A percentile compares a stretch with the other conserved stretches of the same genome.
Conservation (phyloP, 768 basidiomycete genomes). For the Cystofilobasidium bisporidii region DNA sequence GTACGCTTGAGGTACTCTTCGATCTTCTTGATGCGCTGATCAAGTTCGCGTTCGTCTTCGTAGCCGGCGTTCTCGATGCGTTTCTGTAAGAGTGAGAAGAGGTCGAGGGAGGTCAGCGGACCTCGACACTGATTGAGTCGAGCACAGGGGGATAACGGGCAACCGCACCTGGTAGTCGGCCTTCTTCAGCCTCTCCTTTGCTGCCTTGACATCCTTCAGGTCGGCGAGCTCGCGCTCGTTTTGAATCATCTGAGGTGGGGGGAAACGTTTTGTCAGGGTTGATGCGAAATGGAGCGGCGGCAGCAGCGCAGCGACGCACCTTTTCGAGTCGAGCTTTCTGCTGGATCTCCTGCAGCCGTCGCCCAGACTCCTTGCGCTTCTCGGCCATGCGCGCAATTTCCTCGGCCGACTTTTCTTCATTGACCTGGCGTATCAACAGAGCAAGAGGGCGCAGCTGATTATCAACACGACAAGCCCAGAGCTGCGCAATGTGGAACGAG, state of each 20-base stretch:
- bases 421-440: too few species aligned
- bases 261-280: neutral
- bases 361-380: constrained; percentile 72
- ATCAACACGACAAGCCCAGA: too few species aligned
- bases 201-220: constrained; percentile 12
- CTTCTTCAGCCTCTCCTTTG: constrained; percentile 45
- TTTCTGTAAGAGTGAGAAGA: constrained; percentile 34
- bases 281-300: neutral
- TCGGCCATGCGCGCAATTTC: constrained; percentile 69
- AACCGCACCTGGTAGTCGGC: constrained; percentile 56
- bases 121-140: neutral
- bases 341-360: constrained; percentile 81
- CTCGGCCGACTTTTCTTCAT: constrained; percentile 83
- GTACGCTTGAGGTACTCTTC: constrained; percentile 66
- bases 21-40: constrained; percentile 75
- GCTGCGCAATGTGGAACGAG: neutral
- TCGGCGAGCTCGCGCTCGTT: constrained; percentile 18
- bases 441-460: too few species aligned
- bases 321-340: constrained; percentile 77
- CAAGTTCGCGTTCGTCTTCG: constrained; percentile 48
- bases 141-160: neutral
- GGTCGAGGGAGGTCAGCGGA: neutral
- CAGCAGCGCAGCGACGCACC: constrained; percentile 45
- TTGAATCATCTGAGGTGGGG: constrained; percentile 9
- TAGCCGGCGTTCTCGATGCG: constrained; percentile 54